A percentile compares a stretch with the other conserved stretches of the same genome.
Evolutionary conservation across 176 grass and related monocot genomes (phyloP).

Genomic region (Thalia dealbata): DNA sequence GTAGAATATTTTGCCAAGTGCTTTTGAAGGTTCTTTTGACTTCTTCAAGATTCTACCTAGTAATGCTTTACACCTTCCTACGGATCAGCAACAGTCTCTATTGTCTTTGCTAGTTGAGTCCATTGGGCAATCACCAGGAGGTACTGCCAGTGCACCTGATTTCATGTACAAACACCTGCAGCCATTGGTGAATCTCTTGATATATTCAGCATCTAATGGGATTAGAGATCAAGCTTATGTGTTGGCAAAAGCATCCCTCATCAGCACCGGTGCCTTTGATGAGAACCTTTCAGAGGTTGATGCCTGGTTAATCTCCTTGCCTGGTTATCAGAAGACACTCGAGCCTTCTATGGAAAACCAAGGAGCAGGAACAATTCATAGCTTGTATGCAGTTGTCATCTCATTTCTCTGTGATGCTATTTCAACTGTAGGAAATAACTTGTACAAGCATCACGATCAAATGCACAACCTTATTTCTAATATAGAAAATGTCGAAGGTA

Average conservation of each 20-base stretch:
- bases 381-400: constrained; percentile 56
- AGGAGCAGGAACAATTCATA: constrained; percentile 35
- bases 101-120: constrained; percentile 67
- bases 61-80: constrained; percentile 52
- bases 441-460: constrained; percentile 79
- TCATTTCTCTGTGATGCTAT: constrained; percentile 84
- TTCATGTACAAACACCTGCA: constrained; percentile 86
- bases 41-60: constrained; percentile 72
- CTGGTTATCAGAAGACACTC: constrained; percentile 33
- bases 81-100: constrained; percentile 49
- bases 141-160: constrained; percentile 45
- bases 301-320: constrained; percentile 77
- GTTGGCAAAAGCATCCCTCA: constrained; percentile 65
- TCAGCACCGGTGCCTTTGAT: constrained; percentile 78
- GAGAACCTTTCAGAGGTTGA: constrained; percentile 60
- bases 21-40: constrained; percentile 86
- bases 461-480: constrained; percentile 49
- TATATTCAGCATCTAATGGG: constrained; percentile 46
- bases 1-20: constrained; percentile 49
- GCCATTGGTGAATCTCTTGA: constrained; percentile 49
- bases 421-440: constrained; percentile 76
- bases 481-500: constrained; percentile 53
- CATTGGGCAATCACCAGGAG: constrained; percentile 37
- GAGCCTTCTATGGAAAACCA: constrained; percentile 18
- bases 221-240: constrained; percentile 51